Conservation (phyloP, 257 asterid species). For the Jacaranda copaia region DNA sequence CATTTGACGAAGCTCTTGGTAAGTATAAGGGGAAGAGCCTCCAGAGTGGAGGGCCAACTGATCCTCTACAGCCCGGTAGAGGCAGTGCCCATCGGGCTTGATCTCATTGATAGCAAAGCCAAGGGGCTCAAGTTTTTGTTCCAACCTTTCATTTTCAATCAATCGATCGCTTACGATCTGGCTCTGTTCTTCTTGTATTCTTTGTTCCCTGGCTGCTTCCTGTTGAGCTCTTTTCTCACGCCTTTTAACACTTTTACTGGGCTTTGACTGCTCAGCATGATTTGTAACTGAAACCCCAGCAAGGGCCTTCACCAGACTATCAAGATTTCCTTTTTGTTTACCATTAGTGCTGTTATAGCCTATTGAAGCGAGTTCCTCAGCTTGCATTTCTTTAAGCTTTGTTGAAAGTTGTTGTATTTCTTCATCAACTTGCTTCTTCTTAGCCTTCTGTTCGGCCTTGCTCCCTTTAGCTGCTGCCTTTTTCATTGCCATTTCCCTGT, state of each 20-base stretch:
- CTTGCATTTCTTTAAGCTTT: conserved; percentile 76
- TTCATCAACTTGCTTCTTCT: conserved; percentile 95
- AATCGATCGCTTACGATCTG: conserved; percentile 68
- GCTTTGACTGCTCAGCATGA: conserved; percentile 68
- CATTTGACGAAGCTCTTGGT: conserved; percentile 81
- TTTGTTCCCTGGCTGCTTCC: conserved; percentile 95
- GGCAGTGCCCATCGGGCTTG: conserved; percentile 97
- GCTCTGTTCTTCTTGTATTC: conserved; percentile 90
- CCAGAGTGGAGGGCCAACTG: conserved; percentile 69
- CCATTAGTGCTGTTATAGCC: conserved; percentile 57
- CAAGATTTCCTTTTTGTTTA: conserved; percentile 64
- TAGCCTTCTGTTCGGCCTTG: conserved; percentile 97
- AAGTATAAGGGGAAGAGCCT: conserved; percentile 72
- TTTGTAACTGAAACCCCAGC: conserved; percentile 81
- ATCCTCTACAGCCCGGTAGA: conserved; percentile 93
- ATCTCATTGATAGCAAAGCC: conserved; percentile 81
- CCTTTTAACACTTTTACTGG: conserved; percentile 76
- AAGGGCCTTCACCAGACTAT: conserved; percentile 80
- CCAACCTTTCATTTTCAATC: conserved; percentile 71
- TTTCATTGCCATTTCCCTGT: conserved; percentile 79
- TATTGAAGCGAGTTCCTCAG: conserved; percentile 73
- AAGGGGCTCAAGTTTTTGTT: conserved; percentile 77
- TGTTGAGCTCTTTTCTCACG: conserved; percentile 89
- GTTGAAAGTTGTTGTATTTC: conserved; percentile 74
- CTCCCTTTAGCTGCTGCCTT: conserved; percentile 98